A percentile compares a stretch with the other conserved stretches of the same genome.
Conservation (phyloP, 2,329 filamentous ascomycete genomes). For the Neoascochyta sp. region DNA sequence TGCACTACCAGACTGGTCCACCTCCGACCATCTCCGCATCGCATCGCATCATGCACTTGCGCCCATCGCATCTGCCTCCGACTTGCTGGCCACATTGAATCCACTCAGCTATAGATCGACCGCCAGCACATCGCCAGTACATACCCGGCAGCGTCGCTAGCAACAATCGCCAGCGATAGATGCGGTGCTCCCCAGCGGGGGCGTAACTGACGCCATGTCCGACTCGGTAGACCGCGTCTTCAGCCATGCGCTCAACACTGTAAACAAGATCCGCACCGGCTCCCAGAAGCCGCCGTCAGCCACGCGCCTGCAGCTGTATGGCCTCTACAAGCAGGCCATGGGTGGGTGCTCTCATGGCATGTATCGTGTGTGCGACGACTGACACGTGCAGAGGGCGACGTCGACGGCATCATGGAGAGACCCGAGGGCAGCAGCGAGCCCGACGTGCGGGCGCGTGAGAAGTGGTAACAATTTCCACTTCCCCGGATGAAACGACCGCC, state of each 20-base stretch:
- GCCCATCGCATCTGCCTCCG: background rate
- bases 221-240: slow-evolving; percentile 83
- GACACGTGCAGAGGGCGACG: slow-evolving; percentile 69
- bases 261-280: slow-evolving; percentile 95
- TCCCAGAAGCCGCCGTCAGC: slow-evolving; percentile 79
- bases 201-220: slow-evolving; percentile 32
- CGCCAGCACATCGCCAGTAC: background rate
- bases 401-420: slow-evolving; percentile 87
- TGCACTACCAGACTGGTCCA: slow-evolving; percentile 2
- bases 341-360: slow-evolving; percentile 40
- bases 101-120: background rate
- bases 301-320: slow-evolving; percentile 89
- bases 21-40: slow-evolving; percentile 10
- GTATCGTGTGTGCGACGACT: slow-evolving; percentile 4
- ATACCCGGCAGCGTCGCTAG: too few species aligned
- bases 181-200: slow-evolving; percentile 14
- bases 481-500: too few species aligned
- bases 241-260: slow-evolving; percentile 96
- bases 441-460: slow-evolving; percentile 55
- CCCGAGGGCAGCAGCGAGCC: slow-evolving; percentile 55
- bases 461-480: too few species aligned
- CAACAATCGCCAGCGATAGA: too few species aligned
- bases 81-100: background rate
- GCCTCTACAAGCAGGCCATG: slow-evolving; percentile 98
- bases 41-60: slow-evolving; percentile 14